Evolutionary conservation across 805 yeast genomes (phyloP), one percentile per base, ranked within the genome.

Genomic region (Clavispora vitiphila): DNA sequence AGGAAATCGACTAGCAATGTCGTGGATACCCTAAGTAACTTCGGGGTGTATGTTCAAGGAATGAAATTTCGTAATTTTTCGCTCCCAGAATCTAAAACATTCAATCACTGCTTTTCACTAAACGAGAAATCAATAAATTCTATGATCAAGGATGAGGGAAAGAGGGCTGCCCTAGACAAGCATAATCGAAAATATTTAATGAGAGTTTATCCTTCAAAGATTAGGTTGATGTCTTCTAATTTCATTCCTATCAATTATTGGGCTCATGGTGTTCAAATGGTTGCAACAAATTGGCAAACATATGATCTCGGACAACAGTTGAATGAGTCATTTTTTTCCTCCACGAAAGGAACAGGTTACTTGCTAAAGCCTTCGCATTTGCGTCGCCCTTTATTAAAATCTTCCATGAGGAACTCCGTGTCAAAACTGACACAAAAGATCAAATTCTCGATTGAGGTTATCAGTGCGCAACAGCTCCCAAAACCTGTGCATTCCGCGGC

Each of bases 251-350:
- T 86, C 2, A 60, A 62, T 1, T 88, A 78, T 55, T 93, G 99
- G 99, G 71, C 72, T 38, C 67, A 75, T 36, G 99, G 99, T 1
- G 83, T 76, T 9, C 99, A 93, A 57, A 78, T 93, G 88, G 98
- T 86, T 4, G 98, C 99, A 0, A 82, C 96, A 0, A 93, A 91
- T 57, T 91, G 97, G 97, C 99, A 91, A 61, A 83, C 93, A 0
- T 83, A 78, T 57, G 99, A 93, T 56, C 44, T 80, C 14, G 96
- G 97, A 0, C 91, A 90, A 57, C 96, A 89, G 56, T 55, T 93
- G 9, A 90, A 89, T 58, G 85, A 85, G 47, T 86, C 96, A 3
- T 65, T 89, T 75, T 88, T 91, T 60, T 78, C 77, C 38, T 61
- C 74, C 12, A 75, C 77, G 0, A 67, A 72, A 11, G 74, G 69